Conservation (phyloP, 2,329 filamentous ascomycete species). For the Ceratocystis destructans region DNA sequence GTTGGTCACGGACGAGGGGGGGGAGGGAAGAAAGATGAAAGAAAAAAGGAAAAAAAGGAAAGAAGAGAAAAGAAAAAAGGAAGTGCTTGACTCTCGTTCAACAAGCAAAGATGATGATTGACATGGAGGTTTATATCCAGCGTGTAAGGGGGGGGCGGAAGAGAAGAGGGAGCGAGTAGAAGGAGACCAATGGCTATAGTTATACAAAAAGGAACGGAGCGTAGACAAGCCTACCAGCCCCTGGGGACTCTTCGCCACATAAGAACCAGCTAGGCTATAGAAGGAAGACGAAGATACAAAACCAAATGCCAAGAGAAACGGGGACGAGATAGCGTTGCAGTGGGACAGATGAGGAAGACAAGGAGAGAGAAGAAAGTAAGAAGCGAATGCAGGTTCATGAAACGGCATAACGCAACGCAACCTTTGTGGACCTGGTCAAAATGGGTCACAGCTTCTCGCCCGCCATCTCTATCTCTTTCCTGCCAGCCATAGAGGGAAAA, state of each 20-base stretch:
- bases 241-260: conserved; percentile 5
- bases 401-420: conserved; percentile 1
- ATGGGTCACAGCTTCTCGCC: background rate
- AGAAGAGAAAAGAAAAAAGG: background rate
- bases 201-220: background rate
- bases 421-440: background rate
- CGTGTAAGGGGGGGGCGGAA: background rate
- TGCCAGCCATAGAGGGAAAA: background rate
- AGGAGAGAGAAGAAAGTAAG: background rate
- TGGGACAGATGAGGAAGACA: background rate
- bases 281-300: background rate
- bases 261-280: conserved; percentile 1
- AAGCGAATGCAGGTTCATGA: conserved; percentile 8
- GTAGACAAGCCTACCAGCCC: background rate
- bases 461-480: background rate
- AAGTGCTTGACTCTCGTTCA: background rate
- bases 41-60: background rate
- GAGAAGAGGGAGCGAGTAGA: background rate
- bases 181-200: background rate
- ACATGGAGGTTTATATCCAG: background rate
- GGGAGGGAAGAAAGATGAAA: background rate
- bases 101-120: conserved; percentile 4
- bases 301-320: conserved; percentile 3
- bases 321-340: conserved; percentile 2
- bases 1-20: background rate